Conservation (phyloP, 768 basidiomycete species). For the Aureoboletus auriporus region DNA sequence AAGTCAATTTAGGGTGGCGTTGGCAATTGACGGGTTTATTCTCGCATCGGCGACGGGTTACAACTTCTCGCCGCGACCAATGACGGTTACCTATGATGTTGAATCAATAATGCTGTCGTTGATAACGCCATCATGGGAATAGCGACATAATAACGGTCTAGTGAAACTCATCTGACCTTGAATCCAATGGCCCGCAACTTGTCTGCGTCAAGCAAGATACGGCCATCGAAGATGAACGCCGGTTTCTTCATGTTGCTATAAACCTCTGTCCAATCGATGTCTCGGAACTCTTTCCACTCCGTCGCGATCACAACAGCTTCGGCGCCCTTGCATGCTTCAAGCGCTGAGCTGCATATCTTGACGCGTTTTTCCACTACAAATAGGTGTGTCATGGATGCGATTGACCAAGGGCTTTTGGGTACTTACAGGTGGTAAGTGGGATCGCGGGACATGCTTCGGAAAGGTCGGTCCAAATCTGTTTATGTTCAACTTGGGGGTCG, state of each 20-base stretch:
- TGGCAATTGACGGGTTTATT: background rate
- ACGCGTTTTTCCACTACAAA: conserved; percentile 82
- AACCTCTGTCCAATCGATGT: conserved; percentile 85
- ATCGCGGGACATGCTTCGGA: conserved; percentile 61
- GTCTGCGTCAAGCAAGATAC: conserved; percentile 79
- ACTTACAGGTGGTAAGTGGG: conserved; percentile 64
- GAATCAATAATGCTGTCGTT: conserved; percentile 3
- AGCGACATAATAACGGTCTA: background rate
- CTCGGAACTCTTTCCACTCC: conserved; percentile 95
- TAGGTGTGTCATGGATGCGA: background rate
- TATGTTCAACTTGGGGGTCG: conserved; percentile 83
- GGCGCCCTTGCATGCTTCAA: conserved; percentile 83
- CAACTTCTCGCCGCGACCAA: conserved; percentile 50
- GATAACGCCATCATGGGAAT: conserved; percentile 7
- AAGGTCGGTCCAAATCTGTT: conserved; percentile 86
- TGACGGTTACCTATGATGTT: conserved; percentile 46
- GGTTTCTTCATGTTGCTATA: conserved; percentile 93
- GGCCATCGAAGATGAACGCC: conserved; percentile 96
- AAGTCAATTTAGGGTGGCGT: conserved; percentile 8
- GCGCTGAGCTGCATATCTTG: conserved; percentile 67
- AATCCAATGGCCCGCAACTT: conserved; percentile 86
- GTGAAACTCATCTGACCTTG: conserved; percentile 44
- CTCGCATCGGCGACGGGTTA: conserved; percentile 14
- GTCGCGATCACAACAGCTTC: conserved; percentile 96
- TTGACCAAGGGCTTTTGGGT: background rate